These are phyloP conservation scores for Schizophyllum commune DNA, from an alignment of 1,284 basidiomycete genomes.

Conservation along the genomic window DNA sequence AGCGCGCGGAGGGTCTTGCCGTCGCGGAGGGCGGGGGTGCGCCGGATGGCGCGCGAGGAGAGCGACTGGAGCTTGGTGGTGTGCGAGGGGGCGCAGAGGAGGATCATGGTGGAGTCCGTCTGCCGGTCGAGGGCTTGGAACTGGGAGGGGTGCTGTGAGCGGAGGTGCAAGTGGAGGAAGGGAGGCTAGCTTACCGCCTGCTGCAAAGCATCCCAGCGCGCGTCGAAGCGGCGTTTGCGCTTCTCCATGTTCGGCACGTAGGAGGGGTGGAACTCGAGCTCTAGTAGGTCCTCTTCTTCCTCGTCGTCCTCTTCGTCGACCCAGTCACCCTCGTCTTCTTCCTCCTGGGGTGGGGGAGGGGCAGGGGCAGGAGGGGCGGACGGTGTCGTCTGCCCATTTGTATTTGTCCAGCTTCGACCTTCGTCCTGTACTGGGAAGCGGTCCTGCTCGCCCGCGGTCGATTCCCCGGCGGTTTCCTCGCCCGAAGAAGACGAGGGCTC, in stretches of 20 bases:
- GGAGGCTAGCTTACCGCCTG: conserved; percentile 46
- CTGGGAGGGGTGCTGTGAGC: conserved; percentile 27
- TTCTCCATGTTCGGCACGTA: conserved; percentile 61
- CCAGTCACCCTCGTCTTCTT: conserved; percentile 53
- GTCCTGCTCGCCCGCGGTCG: conserved; percentile 14
- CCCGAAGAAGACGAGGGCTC: conserved; percentile 48
- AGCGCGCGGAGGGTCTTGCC: conserved; percentile 44
- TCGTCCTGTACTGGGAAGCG: conserved; percentile 35
- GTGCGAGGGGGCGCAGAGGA: conserved; percentile 68
- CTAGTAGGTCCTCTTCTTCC: conserved; percentile 61
- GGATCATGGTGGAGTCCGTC: conserved; percentile 67
- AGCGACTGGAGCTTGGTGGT: conserved; percentile 53
- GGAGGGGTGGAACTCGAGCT: conserved; percentile 67
- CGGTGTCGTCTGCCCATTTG: not conserved
- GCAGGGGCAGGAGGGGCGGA: conserved; percentile 4
- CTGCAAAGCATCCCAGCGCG: conserved; percentile 62
- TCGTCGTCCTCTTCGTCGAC: conserved; percentile 65
- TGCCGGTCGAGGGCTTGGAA: conserved; percentile 72
- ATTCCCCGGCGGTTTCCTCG: conserved; percentile 52
- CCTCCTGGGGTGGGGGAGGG: conserved; percentile 1
- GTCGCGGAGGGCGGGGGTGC: conserved; percentile 37
- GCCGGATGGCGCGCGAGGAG: conserved; percentile 59
- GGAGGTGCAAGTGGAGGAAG: conserved; percentile 8
- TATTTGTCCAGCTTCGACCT: conserved; percentile 6
- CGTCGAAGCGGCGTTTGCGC: conserved; percentile 61